Conservation (phyloP, 2,329 filamentous ascomycete genomes). For the Pestalotiopsis sp. region DNA sequence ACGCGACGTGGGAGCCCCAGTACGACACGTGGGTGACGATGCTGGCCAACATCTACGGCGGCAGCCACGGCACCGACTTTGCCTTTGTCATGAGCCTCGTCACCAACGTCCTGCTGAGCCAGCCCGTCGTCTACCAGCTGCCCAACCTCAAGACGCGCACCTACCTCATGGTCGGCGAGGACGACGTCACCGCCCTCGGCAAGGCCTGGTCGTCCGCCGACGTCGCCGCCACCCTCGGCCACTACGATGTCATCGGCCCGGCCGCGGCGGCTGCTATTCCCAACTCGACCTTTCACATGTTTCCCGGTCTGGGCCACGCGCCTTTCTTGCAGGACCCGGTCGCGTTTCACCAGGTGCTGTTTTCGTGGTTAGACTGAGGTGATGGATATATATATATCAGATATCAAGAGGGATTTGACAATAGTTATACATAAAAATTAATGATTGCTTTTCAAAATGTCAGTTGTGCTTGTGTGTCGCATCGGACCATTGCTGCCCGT, state of each 20-base stretch:
- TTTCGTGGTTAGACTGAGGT: conserved; percentile 42
- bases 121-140: conserved; percentile 54
- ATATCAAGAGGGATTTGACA: neutral
- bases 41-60: conserved; percentile 54
- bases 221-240: conserved; percentile 47
- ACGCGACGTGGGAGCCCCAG: conserved; percentile 46
- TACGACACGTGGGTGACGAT: conserved; percentile 60
- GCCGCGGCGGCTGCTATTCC: conserved; percentile 45
- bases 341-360: conserved; percentile 46
- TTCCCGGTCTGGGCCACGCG: conserved; percentile 51
- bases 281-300: conserved; percentile 46
- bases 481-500: too few relatives aligned
- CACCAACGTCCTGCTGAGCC: conserved; percentile 58
- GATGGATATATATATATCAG: neutral
- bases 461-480: too few relatives aligned
- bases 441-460: too few relatives aligned
- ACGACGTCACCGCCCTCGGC: conserved; percentile 58
- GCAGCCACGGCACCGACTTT: conserved; percentile 43
- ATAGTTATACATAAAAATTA: too few relatives aligned
- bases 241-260: conserved; percentile 52
- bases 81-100: conserved; percentile 50
- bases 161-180: conserved; percentile 51
- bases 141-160: conserved; percentile 45
- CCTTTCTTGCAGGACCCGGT: conserved; percentile 55
- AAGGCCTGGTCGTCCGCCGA: conserved; percentile 51